Conservation (phyloP, 805 yeast species). For the Zygoascus bituminiphila region DNA sequence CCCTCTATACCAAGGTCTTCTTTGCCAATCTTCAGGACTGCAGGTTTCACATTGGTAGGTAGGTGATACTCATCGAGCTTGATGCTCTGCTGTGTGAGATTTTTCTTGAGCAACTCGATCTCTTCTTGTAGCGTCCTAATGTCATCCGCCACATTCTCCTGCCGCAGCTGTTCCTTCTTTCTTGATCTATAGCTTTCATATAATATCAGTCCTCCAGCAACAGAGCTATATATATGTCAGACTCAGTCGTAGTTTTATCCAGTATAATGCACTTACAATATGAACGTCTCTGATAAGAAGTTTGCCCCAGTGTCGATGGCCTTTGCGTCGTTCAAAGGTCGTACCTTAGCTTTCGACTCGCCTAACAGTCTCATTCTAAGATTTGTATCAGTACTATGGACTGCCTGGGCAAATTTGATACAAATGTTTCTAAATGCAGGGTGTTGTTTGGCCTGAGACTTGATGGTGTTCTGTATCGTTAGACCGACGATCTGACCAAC, state of each 20-base stretch:
- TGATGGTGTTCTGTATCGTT: conserved; percentile 42
- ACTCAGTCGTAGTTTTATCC: no score
- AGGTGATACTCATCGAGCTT: conserved; percentile 42
- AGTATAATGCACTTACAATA: conserved; percentile 34
- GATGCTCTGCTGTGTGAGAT: conserved; percentile 29
- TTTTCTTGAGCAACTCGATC: conserved; percentile 44
- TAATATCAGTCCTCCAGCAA: conserved; percentile 68
- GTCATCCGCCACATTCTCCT: conserved; percentile 65
- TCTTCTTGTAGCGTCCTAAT: conserved; percentile 62
- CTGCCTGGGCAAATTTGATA: conserved; percentile 59
- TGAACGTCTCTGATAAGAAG: conserved; percentile 65
- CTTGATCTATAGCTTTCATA: conserved; percentile 65
- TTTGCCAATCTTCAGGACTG: conserved; percentile 7
- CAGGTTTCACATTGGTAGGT: conserved; percentile 40
- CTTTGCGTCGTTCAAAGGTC: conserved; percentile 73
- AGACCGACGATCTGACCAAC: conserved; percentile 1
- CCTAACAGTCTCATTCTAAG: conserved; percentile 56
- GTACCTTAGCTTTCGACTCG: conserved; percentile 43
- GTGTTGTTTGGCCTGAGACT: conserved; percentile 68
- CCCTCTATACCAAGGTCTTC: neutral
- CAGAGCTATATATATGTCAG: conserved; percentile 30
- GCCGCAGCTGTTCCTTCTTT: conserved; percentile 50
- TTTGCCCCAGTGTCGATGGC: conserved; percentile 81
- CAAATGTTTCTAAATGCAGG: conserved; percentile 54
- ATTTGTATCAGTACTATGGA: conserved; percentile 57